Percentiles rank a stretch among this genome's conserved stretches.
Evolutionary conservation across 169 alveolate species (phyloP).

Genomic region (Theileria annulata): DNA sequence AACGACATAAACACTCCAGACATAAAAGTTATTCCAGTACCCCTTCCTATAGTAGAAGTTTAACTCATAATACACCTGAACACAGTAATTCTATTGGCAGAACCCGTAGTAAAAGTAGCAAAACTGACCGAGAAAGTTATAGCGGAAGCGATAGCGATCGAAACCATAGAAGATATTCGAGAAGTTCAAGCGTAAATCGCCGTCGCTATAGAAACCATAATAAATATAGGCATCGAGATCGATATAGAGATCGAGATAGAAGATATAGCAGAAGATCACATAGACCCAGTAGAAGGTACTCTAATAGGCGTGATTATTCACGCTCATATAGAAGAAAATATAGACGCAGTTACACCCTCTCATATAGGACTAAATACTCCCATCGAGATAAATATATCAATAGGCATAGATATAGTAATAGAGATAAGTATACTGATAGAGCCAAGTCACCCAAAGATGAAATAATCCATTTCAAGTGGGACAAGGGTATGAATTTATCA

Average conservation of each 20-base stretch:
- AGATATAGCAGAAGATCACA: constrained; percentile 3
- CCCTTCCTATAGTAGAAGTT: not conserved
- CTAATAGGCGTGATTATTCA: not conserved
- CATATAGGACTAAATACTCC: not conserved
- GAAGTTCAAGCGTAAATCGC: constrained; percentile 14
- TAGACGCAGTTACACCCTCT: constrained; percentile 21
- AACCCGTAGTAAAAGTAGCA: not conserved
- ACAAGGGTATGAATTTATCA: constrained; percentile 72
- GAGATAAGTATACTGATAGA: constrained; percentile 8
- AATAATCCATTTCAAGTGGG: constrained; percentile 68
- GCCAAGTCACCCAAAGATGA: constrained; percentile 22
- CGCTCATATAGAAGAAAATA: constrained; percentile 14
- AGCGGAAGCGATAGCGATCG: not conserved
- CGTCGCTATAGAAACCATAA: not conserved
- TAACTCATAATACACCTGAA: not conserved
- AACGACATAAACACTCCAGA: not conserved
- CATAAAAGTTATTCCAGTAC: not conserved
- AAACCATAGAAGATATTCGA: not conserved
- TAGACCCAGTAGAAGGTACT: constrained; percentile 9
- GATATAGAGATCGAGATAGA: not conserved
- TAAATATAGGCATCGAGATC: not conserved
- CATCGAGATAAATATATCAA: not conserved
- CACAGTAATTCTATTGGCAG: not conserved
- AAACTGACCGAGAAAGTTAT: not conserved
- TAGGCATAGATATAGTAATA: not conserved